phyloP scores from a whole-genome alignment of 2,329 filamentous ascomycete species.

The Waltergamsia citrina region DNA sequence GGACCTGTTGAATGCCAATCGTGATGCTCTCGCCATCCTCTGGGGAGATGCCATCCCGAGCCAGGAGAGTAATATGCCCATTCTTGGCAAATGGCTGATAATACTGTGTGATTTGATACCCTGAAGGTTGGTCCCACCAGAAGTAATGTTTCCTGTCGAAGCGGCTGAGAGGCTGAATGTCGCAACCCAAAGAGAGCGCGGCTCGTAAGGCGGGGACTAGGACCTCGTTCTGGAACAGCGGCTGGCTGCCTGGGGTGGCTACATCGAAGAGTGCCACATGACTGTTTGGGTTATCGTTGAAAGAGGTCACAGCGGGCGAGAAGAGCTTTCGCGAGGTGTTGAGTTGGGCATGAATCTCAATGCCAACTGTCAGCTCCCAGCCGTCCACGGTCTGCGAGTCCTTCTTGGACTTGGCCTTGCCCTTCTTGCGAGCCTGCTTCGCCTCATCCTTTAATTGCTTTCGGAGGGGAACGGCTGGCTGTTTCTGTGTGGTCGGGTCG shows the following conservation, averaged over 20 bases:
- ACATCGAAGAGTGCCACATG: constrained; percentile 84
- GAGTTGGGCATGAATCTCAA: constrained; percentile 94
- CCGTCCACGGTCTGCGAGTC: constrained; percentile 45
- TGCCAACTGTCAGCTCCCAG: constrained; percentile 92
- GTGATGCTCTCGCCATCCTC: constrained; percentile 61
- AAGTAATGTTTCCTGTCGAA: constrained; percentile 99
- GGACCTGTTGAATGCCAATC: constrained; percentile 84
- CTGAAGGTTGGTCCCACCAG: constrained; percentile 93
- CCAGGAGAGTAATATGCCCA: constrained; percentile 60
- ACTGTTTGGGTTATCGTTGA: constrained; percentile 67
- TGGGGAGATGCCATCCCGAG: constrained; percentile 70
- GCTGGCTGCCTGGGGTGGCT: constrained; percentile 82
- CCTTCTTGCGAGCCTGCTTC: constrained; percentile 61
- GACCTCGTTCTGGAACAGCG: constrained; percentile 72
- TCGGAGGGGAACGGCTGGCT: constrained; percentile 42
- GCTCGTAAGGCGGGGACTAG: constrained; percentile 86
- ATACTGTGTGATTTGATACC: constrained; percentile 97
- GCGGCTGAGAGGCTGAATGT: constrained; percentile 64
- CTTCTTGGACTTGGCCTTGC: constrained; percentile 33
- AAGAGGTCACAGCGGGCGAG: constrained; percentile 58
- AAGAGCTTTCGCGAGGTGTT: constrained; percentile 88
- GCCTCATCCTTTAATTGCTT: constrained; percentile 65
- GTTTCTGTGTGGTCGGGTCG: constrained; percentile 9
- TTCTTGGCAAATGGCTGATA: constrained; percentile 65
- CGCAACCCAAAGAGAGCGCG: constrained; percentile 73